Base-by-base conservation (phyloP, 2,329 filamentous ascomycete species). In the Didymella arachidicola region DNA sequence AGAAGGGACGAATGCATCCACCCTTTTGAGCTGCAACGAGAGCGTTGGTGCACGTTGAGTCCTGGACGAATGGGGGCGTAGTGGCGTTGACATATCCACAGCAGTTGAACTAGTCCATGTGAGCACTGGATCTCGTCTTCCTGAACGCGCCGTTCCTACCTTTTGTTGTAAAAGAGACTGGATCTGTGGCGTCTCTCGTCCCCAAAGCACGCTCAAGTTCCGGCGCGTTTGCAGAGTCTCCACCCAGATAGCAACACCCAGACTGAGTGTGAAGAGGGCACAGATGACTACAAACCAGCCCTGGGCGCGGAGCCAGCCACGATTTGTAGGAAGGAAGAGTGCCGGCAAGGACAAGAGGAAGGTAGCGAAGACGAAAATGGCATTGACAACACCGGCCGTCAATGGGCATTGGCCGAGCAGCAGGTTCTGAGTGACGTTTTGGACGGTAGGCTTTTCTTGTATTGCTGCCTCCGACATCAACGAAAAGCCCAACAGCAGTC, bases 21-120 rank as follows among this genome's bases (percentile, higher is more conserved):
- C 84, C 82, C 72, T 89, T 84, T 34, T 90, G 82, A 14, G 89
- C 87, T 2, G 91, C 90, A 36, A 88, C 84, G 2, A 89, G 86
- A 7, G 89, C 86, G 71, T 87, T 91, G 10, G 86, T 83, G 75
- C 91, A 95, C 1, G 83, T 86, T 6, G 76, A 64, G 69, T 93
- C 88, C 55, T 85, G 86, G 63, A 92, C 82, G 73, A 93, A 94
- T 50, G 88, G 86, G 11, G 89, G 89, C 12, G 86, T 83, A 4
- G 87, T 89, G 75, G 84, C 86, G 79, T 93, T 92, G 67, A 85
- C 79, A 79, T 91, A 95, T 61, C 91, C 91, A 69, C 91, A 95
- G 85, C 91, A 95, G 68, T 86, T 75, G 74, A 94, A 93, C 87
- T 92, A 68, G 66, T 22, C 7, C 30, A 68, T 63, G 66, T 70